Evolutionary conservation across 2,329 filamentous ascomycete genomes (phyloP), one percentile per base, ranked within the genome.

Genomic region (Neopestalotiopsis sp.): DNA sequence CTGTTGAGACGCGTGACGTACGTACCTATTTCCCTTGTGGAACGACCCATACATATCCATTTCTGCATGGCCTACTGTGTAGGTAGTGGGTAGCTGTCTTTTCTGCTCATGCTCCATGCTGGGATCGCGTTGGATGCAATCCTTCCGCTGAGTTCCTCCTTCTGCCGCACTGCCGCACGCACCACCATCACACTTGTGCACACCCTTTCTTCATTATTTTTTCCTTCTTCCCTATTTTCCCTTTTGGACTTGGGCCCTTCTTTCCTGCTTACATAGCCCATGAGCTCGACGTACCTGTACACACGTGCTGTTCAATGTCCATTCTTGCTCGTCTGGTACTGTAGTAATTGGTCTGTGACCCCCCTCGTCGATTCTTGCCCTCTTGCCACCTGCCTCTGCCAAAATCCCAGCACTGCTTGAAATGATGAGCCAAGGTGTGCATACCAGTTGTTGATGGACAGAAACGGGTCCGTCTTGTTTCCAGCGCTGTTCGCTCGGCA

Each of bases 1-100:
- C 63, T 69, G 59, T 67, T 66, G 66, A 65, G 56, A 64, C 69
- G 69, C 69, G 69, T 68, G 69, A 70, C 69, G 67, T 67, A 67
- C 69, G 66, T 66, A 64, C 57, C 65, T 67, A 52, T 60, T 67
- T 60, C 17, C 59, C 34, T 69, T 67, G 68, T 69, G 68, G 68
- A 67, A 65, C 68, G 24, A 56, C 40, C 24, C 58, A 20, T 52
- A 52, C 45, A n/a, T 61, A 57, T 40, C 40, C 58, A 62, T 62
- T 42, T 62, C 14, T 38, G 30, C 59, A 30, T 60, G 45, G 52
- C 34, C 34, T 38, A 38, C 24, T 28, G 24, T 28, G 10, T 7
- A 38, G 66, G 59, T 40, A 58, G 66, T 68, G 66, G 66, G 42
- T 57, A 65, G 42, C n/a, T 34, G 12, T 61, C n/a, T 14, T 28